Percentiles rank a stretch among this genome's conserved stretches.
Conservation (phyloP, 1,284 basidiomycete genomes). For the Apiotrichum siamense region DNA sequence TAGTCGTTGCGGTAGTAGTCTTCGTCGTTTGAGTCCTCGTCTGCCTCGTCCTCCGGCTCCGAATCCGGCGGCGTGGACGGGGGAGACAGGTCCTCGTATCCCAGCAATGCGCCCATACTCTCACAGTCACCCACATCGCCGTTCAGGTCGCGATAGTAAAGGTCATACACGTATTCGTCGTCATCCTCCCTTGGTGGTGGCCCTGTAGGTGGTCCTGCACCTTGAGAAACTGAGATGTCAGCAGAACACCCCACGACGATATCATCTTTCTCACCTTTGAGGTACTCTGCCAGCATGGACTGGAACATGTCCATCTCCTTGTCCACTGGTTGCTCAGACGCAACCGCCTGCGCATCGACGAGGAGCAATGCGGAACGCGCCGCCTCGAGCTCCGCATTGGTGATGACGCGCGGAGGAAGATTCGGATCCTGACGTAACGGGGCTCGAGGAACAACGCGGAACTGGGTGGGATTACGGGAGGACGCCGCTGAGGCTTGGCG, state of each 20-base stretch:
- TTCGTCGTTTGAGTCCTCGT: constrained; percentile 49
- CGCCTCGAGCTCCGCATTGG: constrained; percentile 29
- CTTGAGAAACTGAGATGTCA: background rate
- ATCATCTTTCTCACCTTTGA: constrained; percentile 32
- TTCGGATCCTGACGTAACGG: constrained; percentile 14
- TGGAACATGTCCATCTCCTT: constrained; percentile 45
- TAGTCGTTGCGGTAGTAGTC: constrained; percentile 49
- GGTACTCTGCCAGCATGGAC: constrained; percentile 46
- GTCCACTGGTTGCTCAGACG: constrained; percentile 23
- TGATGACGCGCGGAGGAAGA: constrained; percentile 33
- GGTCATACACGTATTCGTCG: constrained; percentile 48
- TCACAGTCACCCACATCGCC: constrained; percentile 6
- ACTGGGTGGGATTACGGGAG: constrained; percentile 18
- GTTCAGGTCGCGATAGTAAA: constrained; percentile 44
- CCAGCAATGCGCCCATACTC: constrained; percentile 23
- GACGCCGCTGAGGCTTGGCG: background rate
- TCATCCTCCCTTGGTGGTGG: constrained; percentile 24
- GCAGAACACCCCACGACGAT: too few relatives aligned
- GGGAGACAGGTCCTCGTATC: constrained; percentile 37
- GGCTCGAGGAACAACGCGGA: constrained; percentile 33
- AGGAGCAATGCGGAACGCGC: constrained; percentile 25
- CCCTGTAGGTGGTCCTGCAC: constrained; percentile 18
- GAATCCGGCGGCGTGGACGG: constrained; percentile 34
- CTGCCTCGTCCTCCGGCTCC: constrained; percentile 47
- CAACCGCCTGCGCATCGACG: constrained; percentile 44